phyloP scores from a whole-genome alignment of 192 early-diverging fungal genomes.

The Backusella psychrophila region DNA sequence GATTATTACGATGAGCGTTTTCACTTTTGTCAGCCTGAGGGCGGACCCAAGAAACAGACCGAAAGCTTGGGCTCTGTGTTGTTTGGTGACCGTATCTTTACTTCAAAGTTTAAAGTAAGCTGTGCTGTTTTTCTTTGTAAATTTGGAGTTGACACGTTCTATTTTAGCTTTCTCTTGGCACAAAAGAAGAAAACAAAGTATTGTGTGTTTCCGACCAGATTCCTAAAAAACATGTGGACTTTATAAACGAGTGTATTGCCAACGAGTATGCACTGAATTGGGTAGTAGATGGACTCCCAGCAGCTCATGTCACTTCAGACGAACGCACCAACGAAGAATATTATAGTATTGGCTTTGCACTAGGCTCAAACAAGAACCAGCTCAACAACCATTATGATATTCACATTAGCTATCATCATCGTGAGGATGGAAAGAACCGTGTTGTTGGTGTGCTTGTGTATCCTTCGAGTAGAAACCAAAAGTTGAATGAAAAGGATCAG shows the following conservation, averaged over 20 bases:
- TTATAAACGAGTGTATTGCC: slow-evolving; percentile 82
- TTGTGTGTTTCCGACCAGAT: slow-evolving; percentile 62
- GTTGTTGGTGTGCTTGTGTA: slow-evolving; percentile 87
- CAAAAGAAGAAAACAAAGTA: slow-evolving; percentile 54
- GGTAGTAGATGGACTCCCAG: slow-evolving; percentile 96
- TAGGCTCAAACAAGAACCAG: slow-evolving; percentile 53
- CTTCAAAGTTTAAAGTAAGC: slow-evolving; percentile 73
- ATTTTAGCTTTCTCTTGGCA: slow-evolving; percentile 62
- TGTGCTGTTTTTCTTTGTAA: neutral
- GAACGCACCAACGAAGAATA: slow-evolving; percentile 46
- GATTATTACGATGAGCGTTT: slow-evolving; percentile 88
- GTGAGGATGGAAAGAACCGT: slow-evolving; percentile 35
- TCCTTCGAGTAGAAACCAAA: slow-evolving; percentile 64
- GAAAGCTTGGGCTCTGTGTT: slow-evolving; percentile 92
- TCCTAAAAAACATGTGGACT: slow-evolving; percentile 68
- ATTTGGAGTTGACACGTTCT: neutral
- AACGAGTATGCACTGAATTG: slow-evolving; percentile 81
- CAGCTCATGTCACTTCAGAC: slow-evolving; percentile 58
- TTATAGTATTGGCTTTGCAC: slow-evolving; percentile 79
- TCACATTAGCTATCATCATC: slow-evolving; percentile 76
- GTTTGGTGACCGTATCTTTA: slow-evolving; percentile 94
- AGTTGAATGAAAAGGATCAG: slow-evolving; percentile 22
- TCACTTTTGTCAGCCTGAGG: slow-evolving; percentile 80
- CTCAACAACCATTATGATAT: slow-evolving; percentile 94
- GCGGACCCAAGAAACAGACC: slow-evolving; percentile 58